phyloP scores from a whole-genome alignment of 1,139 yeast species.

The Zygosaccharomyces sapae region DNA sequence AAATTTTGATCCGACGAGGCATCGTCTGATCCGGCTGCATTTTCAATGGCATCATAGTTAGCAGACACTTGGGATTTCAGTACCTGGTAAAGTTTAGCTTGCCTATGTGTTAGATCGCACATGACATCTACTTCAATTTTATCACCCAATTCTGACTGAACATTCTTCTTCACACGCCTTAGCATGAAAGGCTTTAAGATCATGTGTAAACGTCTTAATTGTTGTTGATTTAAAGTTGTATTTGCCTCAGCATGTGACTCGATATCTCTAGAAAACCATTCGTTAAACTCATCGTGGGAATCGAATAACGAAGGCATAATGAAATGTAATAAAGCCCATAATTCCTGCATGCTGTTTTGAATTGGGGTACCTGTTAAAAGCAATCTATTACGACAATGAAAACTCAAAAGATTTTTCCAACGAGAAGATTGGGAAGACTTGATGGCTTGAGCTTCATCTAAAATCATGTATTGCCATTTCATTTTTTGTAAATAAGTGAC shows the following conservation, averaged over 20 bases:
- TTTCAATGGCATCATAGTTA: slow-evolving; percentile 67
- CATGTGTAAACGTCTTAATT: slow-evolving; percentile 86
- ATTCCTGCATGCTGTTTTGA: slow-evolving; percentile 97
- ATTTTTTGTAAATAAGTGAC: slow-evolving; percentile 91
- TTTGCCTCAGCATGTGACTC: slow-evolving; percentile 96
- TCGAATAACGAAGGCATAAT: slow-evolving; percentile 98
- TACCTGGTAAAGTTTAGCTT: slow-evolving; percentile 79
- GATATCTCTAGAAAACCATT: slow-evolving; percentile 97
- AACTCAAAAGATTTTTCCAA: slow-evolving; percentile 87
- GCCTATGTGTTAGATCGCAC: slow-evolving; percentile 90
- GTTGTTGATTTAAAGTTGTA: slow-evolving; percentile 89
- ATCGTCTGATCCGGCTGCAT: slow-evolving; percentile 59
- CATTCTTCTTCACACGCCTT: slow-evolving; percentile 94
- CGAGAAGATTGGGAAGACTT: slow-evolving; percentile 90
- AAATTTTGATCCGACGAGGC: slow-evolving; percentile 60
- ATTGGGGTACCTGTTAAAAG: slow-evolving; percentile 97
- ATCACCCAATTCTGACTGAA: slow-evolving; percentile 95
- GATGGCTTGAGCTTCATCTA: slow-evolving; percentile 98
- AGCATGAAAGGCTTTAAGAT: slow-evolving; percentile 96
- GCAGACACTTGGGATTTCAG: slow-evolving; percentile 85
- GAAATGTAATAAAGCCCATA: slow-evolving; percentile 96
- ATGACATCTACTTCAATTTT: slow-evolving; percentile 91
- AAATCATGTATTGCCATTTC: slow-evolving; percentile 98
- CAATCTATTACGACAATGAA: slow-evolving; percentile 89
- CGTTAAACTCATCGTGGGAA: slow-evolving; percentile 96